Base-by-base conservation (phyloP, 1,139 yeast species). In the Wickerhamiella infanticola region DNA sequence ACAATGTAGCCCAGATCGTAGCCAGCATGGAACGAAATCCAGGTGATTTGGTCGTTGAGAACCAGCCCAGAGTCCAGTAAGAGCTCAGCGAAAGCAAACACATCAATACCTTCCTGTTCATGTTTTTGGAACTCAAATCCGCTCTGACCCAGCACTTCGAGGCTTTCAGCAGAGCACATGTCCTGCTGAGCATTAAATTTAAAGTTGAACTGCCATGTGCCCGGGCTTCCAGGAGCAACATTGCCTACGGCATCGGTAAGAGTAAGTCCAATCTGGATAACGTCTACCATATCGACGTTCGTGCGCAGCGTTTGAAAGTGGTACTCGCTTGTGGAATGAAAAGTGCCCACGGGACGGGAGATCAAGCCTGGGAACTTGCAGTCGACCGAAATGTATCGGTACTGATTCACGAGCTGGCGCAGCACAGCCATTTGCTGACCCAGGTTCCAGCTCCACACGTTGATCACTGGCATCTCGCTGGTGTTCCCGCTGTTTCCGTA, bases 351-450 rank as follows among this genome's bases (percentile, higher is more conserved):
- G 9, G 98, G 98, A 54, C 98, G 74, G 1, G 95, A 95, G 26
- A 90, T 83, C 35, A 93, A 84, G 0, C 98, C 98, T 0, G 96
- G 96, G 59, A 90, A 86, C 62, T 90, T 96, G 49, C 94, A 88
- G 56, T 88, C 79, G 47, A 67, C 58, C 2, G 95, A 78, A 24
- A 86, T 75, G 57, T 74, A 75, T 46, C 81, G 77, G 57, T 80
- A 81, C 50, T 77, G 75, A 49, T 76, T 81, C 39, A 82, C 73
- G 46, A 85, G 71, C 47, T 77, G 75, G 51, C 95, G 74, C 50
- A 88, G 74, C 13, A 76, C 65, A 47, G 76, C 76, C 69, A 90
- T 81, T 60, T 88, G 96, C 50, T 75, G 76, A 56, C 84, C 86
- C 54, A 90, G 68, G 60, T 88, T 90, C 58, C 79, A 77, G 44